Percentiles rank a stretch among this genome's conserved stretches.
phyloP scores from a whole-genome alignment of 148 eudicot species.

The Limonium bicolor region DNA sequence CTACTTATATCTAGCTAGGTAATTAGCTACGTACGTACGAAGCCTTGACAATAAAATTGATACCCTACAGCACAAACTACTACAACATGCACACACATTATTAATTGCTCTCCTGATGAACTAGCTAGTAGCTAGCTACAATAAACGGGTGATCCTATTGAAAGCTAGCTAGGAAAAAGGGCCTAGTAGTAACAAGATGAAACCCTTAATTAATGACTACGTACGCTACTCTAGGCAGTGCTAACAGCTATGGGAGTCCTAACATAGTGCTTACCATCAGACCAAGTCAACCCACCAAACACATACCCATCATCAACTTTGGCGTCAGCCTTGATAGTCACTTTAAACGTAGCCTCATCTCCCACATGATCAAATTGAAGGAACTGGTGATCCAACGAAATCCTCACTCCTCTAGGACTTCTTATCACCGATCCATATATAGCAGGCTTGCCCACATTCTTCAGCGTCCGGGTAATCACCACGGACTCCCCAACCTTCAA shows the following conservation, averaged over 20 bases:
- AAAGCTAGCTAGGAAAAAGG: too few species aligned
- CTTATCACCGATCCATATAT: constrained; percentile 18
- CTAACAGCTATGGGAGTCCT: constrained; percentile 41
- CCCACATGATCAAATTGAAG: constrained; percentile 27
- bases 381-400: constrained; percentile 22
- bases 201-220: too few species aligned
- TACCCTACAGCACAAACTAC: too few species aligned
- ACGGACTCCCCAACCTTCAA: constrained; percentile 13
- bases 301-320: constrained; percentile 5
- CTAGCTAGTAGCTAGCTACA: too few species aligned
- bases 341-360: constrained; percentile 27
- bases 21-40: too few species aligned
- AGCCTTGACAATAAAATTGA: too few species aligned
- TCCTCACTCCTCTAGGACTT: constrained; percentile 17
- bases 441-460: constrained; percentile 48
- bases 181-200: too few species aligned
- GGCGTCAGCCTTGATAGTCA: constrained; percentile 16
- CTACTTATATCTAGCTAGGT: too few species aligned
- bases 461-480: constrained; percentile 32
- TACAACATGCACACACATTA: too few species aligned
- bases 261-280: constrained; percentile 48
- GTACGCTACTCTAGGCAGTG: too few species aligned
- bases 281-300: constrained; percentile 47
- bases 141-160: too few species aligned
- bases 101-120: too few species aligned